Conservation (phyloP, 805 yeast species). For the Sugiyamaella boreocaroliniensis region DNA sequence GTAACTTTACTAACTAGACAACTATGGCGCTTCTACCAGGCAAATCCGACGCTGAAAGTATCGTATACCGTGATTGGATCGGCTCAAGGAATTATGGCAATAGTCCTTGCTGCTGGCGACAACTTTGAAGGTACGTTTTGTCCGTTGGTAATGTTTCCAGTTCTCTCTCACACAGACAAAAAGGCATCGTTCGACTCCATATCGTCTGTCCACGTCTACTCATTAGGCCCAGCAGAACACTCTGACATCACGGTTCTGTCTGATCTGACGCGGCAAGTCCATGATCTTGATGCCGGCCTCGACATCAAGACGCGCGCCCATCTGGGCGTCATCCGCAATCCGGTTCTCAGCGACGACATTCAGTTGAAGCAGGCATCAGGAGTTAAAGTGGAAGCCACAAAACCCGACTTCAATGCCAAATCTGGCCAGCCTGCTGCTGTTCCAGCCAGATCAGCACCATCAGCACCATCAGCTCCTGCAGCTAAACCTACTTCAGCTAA, state of each 20-base stretch:
- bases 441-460: neutral
- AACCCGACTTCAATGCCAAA: neutral
- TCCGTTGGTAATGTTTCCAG: neutral
- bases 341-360: neutral
- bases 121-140: constrained; percentile 7
- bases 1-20: constrained; percentile 5
- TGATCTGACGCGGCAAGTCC: neutral
- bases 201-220: constrained; percentile 13
- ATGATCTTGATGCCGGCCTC: neutral
- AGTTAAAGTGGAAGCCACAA: neutral
- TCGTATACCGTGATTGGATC: constrained; percentile 8
- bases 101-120: constrained; percentile 2
- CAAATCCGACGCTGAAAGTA: constrained; percentile 12
- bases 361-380: neutral
- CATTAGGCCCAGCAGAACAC: constrained; percentile 9
- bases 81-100: neutral
- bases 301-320: neutral
- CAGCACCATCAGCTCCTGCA: neutral
- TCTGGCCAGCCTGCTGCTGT: too few relatives aligned
- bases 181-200: constrained; percentile 5
- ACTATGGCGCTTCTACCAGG: constrained; percentile 13
- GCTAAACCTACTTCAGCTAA: neutral
- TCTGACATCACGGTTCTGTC: neutral
- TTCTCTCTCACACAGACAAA: constrained; percentile 2
- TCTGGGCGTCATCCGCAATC: neutral